Evolutionary conservation across 2,329 filamentous ascomycete genomes (phyloP).

Genomic region (Verruconis gallopava): DNA sequence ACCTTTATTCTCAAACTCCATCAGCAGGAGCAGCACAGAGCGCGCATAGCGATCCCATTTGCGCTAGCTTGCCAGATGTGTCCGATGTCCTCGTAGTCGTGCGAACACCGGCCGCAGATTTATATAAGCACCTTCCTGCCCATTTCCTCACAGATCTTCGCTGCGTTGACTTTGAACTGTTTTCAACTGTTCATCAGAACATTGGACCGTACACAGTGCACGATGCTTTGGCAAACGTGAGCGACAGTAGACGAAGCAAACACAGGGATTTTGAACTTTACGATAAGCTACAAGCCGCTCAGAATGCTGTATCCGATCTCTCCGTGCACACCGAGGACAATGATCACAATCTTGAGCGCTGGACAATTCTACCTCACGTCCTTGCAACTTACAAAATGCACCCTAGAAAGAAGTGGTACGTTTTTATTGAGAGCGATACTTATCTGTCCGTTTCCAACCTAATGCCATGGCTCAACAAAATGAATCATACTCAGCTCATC

Average conservation of each 20-base stretch:
- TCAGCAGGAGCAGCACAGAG: neutral
- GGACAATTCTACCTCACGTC: conserved; percentile 26
- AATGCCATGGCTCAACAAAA: conserved; percentile 27
- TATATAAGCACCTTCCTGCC: conserved; percentile 10
- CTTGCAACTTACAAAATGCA: conserved; percentile 22
- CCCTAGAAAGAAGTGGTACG: conserved; percentile 42
- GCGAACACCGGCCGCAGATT: conserved; percentile 10
- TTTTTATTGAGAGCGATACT: conserved; percentile 48
- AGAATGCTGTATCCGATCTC: conserved; percentile 16
- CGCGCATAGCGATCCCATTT: conserved; percentile 4
- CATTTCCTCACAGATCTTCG: conserved; percentile 11
- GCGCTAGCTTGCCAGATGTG: conserved; percentile 2
- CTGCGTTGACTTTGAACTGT: conserved; percentile 10
- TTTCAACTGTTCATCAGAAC: conserved; percentile 10
- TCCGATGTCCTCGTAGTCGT: conserved; percentile 11
- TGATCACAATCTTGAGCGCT: conserved; percentile 24
- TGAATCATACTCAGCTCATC: conserved; percentile 28
- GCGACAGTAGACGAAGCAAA: conserved; percentile 4
- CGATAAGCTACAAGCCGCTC: conserved; percentile 7
- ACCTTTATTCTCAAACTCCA: neutral
- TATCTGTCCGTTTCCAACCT: conserved; percentile 43
- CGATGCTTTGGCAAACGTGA: conserved; percentile 11
- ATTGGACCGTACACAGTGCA: conserved; percentile 10
- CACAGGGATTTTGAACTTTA: conserved; percentile 11
- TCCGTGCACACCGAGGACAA: conserved; percentile 6